A percentile compares a stretch with the other conserved stretches of the same genome.
These are phyloP conservation scores for Byssothecium circinans DNA, from an alignment of 2,329 filamentous ascomycete genomes.

Conservation along the genomic window DNA sequence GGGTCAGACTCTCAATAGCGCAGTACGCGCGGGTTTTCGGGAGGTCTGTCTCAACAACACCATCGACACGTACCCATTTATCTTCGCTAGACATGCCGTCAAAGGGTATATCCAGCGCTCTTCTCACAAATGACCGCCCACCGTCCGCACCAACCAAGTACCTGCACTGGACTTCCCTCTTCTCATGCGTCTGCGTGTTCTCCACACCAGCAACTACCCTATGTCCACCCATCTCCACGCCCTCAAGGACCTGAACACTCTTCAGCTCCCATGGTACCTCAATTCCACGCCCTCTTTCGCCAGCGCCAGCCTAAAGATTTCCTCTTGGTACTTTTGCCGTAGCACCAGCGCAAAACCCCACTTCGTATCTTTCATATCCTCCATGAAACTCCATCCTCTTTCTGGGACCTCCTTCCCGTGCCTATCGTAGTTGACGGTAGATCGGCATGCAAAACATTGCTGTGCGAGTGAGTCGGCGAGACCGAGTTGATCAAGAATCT, in stretches of 20 bases:
- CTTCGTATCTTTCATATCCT: constrained; percentile 55
- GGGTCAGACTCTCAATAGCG: constrained; percentile 54
- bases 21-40: constrained; percentile 52
- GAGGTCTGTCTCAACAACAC: constrained; percentile 52
- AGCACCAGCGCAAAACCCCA: constrained; percentile 59
- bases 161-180: constrained; percentile 43
- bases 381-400: constrained; percentile 57
- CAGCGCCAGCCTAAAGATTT: constrained; percentile 52
- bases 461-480: constrained; percentile 55
- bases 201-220: constrained; percentile 34
- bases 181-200: constrained; percentile 28
- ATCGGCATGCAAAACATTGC: constrained; percentile 56
- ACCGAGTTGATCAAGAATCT: constrained; percentile 57
- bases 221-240: constrained; percentile 23
- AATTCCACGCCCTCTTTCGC: constrained; percentile 38
- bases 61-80: constrained; percentile 59
- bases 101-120: constrained; percentile 51
- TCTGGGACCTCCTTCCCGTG: constrained; percentile 50
- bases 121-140: constrained; percentile 53
- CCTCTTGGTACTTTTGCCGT: constrained; percentile 59
- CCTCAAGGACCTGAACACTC: constrained; percentile 44
- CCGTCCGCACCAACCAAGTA: constrained; percentile 58
- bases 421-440: constrained; percentile 53
- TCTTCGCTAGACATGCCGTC: constrained; percentile 54
- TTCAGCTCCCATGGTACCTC: constrained; percentile 43